These are phyloP conservation scores for Phanerodontia chrysosporium DNA, from an alignment of 768 basidiomycete species.

Conservation along the genomic window DNA sequence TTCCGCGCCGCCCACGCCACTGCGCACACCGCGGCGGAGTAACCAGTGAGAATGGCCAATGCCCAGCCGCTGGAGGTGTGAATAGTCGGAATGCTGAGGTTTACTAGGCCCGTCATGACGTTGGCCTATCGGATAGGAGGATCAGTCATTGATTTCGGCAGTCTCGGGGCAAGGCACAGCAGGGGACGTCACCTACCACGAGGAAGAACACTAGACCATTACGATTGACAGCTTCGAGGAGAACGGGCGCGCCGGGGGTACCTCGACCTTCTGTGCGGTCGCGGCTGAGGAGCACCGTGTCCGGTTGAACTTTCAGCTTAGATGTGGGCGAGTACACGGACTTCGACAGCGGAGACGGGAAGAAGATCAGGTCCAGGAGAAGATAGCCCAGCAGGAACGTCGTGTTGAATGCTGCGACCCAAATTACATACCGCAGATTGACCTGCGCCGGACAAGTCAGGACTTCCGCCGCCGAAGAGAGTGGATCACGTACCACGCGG, in stretches of 20 bases:
- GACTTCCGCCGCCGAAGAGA: neutral
- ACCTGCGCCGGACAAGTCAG: conserved; percentile 50
- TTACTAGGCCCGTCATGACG: conserved; percentile 78
- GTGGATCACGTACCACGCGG: conserved; percentile 46
- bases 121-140: conserved; percentile 63
- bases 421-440: conserved; percentile 84
- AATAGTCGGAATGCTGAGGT: conserved; percentile 79
- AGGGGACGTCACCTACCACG: conserved; percentile 45
- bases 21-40: conserved; percentile 53
- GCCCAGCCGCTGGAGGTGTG: conserved; percentile 55
- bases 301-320: conserved; percentile 30
- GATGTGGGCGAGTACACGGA: conserved; percentile 32
- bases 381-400: conserved; percentile 81
- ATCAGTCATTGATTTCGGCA: neutral
- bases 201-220: conserved; percentile 82
- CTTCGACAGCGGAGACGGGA: conserved; percentile 38
- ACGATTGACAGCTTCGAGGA: conserved; percentile 80
- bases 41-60: conserved; percentile 57
- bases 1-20: conserved; percentile 56
- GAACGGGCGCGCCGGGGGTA: conserved; percentile 32
- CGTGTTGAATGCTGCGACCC: conserved; percentile 87
- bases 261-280: conserved; percentile 21
- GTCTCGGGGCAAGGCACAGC: neutral
- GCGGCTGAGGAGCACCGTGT: conserved; percentile 20
- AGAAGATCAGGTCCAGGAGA: conserved; percentile 68